Evolutionary conservation across 23 red algal genomes (phyloP), one percentile per base, ranked within the genome.

Genomic region (Gracilaria gracilis): DNA sequence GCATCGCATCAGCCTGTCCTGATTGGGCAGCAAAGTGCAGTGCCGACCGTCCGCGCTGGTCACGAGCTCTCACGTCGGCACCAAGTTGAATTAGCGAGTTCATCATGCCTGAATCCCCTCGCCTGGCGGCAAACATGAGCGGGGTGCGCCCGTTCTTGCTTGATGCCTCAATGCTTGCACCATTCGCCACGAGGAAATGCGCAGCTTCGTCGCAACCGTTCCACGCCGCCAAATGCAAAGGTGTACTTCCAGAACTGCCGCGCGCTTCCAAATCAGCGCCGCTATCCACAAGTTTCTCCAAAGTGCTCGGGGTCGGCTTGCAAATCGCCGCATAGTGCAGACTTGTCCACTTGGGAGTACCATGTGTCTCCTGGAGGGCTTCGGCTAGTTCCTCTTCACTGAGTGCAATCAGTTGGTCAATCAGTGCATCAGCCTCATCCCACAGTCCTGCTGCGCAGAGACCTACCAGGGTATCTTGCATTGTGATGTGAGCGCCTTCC

Each of bases 61-160:
- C 80, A 23, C 36, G 21, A 7, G 15, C 11, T 11, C 8, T 17
- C 34, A 75, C 57, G 47, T 72, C 46, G 23, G 75, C 75, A 14
- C 88, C 88, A 4, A 4, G 67, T 29, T 38, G 25, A 29, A 90
- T 29, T 3, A 92, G 73, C 57, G 77, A 57, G 23, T 29, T 21
- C 8, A 92, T 59, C 75, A 92, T 67, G 21, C 25, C 28, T 12
- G 47, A 13, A 32, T 58, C 34, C 33, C 78, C 75, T 21, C 61
- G 75, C n/a, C 80, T 39, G 8, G 88, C 76, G 1, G 88, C 88
- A 73, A 92, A 77, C 51, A 81, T 76, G n/a, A 92, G 61, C 19
- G 88, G 75, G 1, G 76, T 83, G 21, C 67, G 46, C 20, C 88
- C 88, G 33, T 25, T 78, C 4, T 67, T 65, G 11, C 74, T 92